Conservation (phyloP, 2,329 filamentous ascomycete genomes). For the Aspergillus fumigatus region DNA sequence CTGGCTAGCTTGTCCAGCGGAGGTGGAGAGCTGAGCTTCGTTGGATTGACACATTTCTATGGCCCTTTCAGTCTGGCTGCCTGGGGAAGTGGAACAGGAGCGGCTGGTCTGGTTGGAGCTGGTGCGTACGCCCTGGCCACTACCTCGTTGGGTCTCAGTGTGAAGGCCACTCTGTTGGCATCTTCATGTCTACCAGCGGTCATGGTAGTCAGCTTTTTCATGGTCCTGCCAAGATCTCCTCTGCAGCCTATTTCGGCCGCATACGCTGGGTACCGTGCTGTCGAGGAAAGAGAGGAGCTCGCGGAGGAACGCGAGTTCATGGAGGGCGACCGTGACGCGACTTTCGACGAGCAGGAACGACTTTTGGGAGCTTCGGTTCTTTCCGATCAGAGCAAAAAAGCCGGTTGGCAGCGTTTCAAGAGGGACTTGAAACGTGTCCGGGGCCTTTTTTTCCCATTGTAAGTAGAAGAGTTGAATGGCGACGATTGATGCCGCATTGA, state of each 20-base stretch:
- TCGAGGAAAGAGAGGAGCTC: slow-evolving; percentile 43
- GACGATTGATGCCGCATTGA: slow-evolving; percentile 7
- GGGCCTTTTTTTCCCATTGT: slow-evolving; percentile 68
- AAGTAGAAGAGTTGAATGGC: slow-evolving; percentile 22
- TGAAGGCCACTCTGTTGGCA: slow-evolving; percentile 68
- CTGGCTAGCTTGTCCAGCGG: slow-evolving; percentile 82
- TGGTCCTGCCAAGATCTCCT: slow-evolving; percentile 66
- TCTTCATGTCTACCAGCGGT: slow-evolving; percentile 74
- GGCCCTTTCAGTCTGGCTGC: slow-evolving; percentile 79
- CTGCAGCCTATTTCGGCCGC: slow-evolving; percentile 47
- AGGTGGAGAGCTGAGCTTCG: slow-evolving; percentile 82
- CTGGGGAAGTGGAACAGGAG: slow-evolving; percentile 91
- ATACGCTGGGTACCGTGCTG: slow-evolving; percentile 51
- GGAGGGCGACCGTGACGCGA: slow-evolving; percentile 18
- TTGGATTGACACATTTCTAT: slow-evolving; percentile 90
- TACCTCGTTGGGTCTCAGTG: slow-evolving; percentile 69
- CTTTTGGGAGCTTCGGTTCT: slow-evolving; percentile 23
- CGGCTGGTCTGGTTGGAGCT: slow-evolving; percentile 79
- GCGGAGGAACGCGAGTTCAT: slow-evolving; percentile 30
- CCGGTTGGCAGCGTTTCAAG: slow-evolving; percentile 38
- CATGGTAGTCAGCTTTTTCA: slow-evolving; percentile 82
- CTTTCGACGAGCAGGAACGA: slow-evolving; percentile 23
- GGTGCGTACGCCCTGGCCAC: slow-evolving; percentile 84
- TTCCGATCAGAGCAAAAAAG: slow-evolving; percentile 17
- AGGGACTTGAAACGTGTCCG: slow-evolving; percentile 61